A percentile compares a stretch with the other conserved stretches of the same genome.
These are phyloP conservation scores for Capillidium rhysosporum DNA, from an alignment of 371 early-diverging fungal species.

Conservation along the genomic window DNA sequence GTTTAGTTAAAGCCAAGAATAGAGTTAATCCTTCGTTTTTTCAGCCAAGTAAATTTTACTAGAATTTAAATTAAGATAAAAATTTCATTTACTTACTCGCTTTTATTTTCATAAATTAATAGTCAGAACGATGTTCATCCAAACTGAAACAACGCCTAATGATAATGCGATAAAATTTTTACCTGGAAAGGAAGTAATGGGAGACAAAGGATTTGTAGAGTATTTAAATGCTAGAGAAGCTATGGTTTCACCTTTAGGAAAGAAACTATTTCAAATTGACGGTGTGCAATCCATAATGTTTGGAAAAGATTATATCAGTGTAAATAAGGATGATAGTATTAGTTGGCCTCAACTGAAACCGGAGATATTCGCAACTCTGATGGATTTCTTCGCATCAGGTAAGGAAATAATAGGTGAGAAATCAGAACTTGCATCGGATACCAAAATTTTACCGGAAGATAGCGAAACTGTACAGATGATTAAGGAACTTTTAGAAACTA, in stretches of 20 bases:
- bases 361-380: slow-evolving; percentile 81
- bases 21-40: no score
- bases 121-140: slow-evolving; percentile 83
- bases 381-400: slow-evolving; percentile 83
- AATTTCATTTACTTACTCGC: no score
- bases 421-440: slow-evolving; percentile 32
- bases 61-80: no score
- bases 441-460: slow-evolving; percentile 54
- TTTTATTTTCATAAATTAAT: background rate
- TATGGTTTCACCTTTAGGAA: slow-evolving; percentile 72
- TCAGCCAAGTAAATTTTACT: no score
- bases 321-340: slow-evolving; percentile 61
- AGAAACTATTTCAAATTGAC: slow-evolving; percentile 68
- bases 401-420: slow-evolving; percentile 39
- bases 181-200: slow-evolving; percentile 62
- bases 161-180: slow-evolving; percentile 81
- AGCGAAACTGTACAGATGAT: slow-evolving; percentile 89
- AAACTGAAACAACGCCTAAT: slow-evolving; percentile 87
- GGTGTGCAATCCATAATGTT: slow-evolving; percentile 75
- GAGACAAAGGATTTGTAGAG: slow-evolving; percentile 38
- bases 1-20: no score
- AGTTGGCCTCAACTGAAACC: slow-evolving; percentile 92
- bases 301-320: slow-evolving; percentile 82
- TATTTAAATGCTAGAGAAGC: slow-evolving; percentile 58
- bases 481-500: slow-evolving; percentile 86